Conservation (phyloP, 169 alveolate species). For the Eimeria acervulina region DNA sequence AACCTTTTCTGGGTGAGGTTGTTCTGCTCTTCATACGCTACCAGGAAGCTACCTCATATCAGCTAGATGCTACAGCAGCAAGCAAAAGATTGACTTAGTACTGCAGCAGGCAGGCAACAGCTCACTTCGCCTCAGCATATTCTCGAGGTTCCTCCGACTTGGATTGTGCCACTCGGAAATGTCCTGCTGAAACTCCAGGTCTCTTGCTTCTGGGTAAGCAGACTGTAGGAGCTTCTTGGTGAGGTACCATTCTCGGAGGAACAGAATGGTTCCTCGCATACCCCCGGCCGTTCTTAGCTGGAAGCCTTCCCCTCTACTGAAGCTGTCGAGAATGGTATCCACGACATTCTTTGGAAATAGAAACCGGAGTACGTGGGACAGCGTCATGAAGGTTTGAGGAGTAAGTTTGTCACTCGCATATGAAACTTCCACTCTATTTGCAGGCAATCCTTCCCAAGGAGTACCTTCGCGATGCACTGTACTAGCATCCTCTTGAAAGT, state of each 20-base stretch:
- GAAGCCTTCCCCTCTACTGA: conserved; percentile 21
- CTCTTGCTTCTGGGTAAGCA: conserved; percentile 41
- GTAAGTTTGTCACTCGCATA: conserved; percentile 1
- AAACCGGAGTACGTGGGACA: conserved; percentile 39
- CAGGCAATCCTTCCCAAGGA: conserved; percentile 48
- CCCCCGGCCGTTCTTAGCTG: conserved; percentile 18
- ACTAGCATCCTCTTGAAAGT: not conserved
- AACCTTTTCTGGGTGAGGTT: not conserved
- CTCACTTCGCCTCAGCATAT: conserved; percentile 53
- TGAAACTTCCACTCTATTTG: conserved; percentile 41
- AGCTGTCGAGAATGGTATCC: not conserved
- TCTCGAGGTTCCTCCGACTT: conserved; percentile 46
- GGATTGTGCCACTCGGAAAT: conserved; percentile 29
- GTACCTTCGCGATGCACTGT: not conserved
- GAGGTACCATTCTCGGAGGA: conserved; percentile 14
- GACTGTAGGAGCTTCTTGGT: conserved; percentile 51
- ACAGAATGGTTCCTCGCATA: conserved; percentile 44
- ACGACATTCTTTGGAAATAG: conserved; percentile 40
- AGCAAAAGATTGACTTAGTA: not conserved
- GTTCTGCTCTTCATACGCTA: not conserved
- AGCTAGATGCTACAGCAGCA: not conserved
- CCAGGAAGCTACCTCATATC: not conserved
- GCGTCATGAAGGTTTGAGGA: not conserved
- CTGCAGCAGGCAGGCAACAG: not conserved
- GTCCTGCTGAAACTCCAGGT: conserved; percentile 28